Conservation (phyloP, 805 yeast genomes). For the Torulaspora gathmanii region DNA sequence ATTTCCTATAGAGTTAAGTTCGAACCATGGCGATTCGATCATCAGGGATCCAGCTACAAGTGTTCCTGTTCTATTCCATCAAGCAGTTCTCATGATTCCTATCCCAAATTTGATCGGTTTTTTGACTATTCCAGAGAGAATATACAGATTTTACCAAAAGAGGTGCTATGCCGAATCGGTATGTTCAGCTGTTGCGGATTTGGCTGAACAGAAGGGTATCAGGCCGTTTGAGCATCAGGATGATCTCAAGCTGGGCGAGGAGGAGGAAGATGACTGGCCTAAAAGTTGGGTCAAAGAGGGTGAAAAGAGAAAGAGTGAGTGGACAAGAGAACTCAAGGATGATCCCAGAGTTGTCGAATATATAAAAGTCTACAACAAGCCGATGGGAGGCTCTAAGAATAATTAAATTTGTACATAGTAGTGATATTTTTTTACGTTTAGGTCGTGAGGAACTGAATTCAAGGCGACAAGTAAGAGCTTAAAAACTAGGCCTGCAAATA, state of each 20-base stretch:
- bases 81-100: slow-evolving; percentile 72
- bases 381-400: slow-evolving; percentile 1
- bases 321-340: slow-evolving; percentile 70
- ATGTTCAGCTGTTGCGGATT: slow-evolving; percentile 53
- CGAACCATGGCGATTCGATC: slow-evolving; percentile 25
- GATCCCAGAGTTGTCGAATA: slow-evolving; percentile 56
- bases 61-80: slow-evolving; percentile 61
- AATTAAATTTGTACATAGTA: slow-evolving; percentile 4
- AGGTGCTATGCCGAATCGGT: slow-evolving; percentile 66
- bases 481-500: too few species aligned
- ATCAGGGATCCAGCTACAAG: slow-evolving; percentile 29
- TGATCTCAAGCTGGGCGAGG: slow-evolving; percentile 41
- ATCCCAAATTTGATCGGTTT: slow-evolving; percentile 80
- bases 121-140: slow-evolving; percentile 64
- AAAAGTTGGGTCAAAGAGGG: slow-evolving; percentile 75
- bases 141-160: slow-evolving; percentile 71
- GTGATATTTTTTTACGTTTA: slow-evolving; percentile 4
- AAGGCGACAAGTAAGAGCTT: background rate
- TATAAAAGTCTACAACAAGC: slow-evolving; percentile 11
- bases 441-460: background rate
- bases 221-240: slow-evolving; percentile 46
- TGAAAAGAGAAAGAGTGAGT: slow-evolving; percentile 69
- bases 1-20: slow-evolving; percentile 58
- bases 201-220: slow-evolving; percentile 43
- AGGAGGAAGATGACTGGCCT: slow-evolving; percentile 88